These are phyloP conservation scores for Gigaspora rosea DNA, from an alignment of 192 early-diverging fungal genomes.

Conservation along the genomic window DNA sequence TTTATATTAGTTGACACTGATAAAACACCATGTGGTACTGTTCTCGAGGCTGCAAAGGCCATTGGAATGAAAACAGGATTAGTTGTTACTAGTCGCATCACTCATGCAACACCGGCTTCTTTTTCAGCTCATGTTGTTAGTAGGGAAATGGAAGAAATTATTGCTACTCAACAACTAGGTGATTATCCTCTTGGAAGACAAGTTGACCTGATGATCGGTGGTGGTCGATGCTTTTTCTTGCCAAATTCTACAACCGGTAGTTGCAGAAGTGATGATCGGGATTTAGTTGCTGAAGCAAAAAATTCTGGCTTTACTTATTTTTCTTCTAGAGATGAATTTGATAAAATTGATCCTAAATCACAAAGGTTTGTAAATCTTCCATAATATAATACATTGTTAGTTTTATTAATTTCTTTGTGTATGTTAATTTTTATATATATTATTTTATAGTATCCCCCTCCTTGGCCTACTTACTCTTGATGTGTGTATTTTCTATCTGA, in stretches of 20 bases:
- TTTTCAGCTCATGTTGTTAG: conserved; percentile 81
- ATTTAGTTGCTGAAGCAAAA: conserved; percentile 62
- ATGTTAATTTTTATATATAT: not conserved
- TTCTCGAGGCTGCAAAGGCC: conserved; percentile 92
- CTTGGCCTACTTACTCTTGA: conserved; percentile 78
- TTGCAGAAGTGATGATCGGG: conserved; percentile 76
- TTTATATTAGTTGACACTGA: conserved; percentile 56
- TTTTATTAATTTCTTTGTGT: not conserved
- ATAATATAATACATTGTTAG: not conserved
- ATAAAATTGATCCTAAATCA: conserved; percentile 42
- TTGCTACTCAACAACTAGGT: conserved; percentile 90
- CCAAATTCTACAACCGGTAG: conserved; percentile 62
- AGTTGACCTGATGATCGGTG: conserved; percentile 90
- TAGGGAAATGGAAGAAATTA: conserved; percentile 81
- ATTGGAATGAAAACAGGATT: conserved; percentile 83
- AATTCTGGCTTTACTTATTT: conserved; percentile 66
- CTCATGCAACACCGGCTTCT: conserved; percentile 86
- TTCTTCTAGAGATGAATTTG: conserved; percentile 62
- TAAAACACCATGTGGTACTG: conserved; percentile 80
- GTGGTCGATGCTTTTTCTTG: conserved; percentile 88
- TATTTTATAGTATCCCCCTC: conserved; percentile 52
- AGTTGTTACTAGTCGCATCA: conserved; percentile 92
- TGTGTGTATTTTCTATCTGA: conserved; percentile 30
- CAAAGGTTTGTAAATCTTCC: not conserved
- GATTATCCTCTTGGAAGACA: conserved; percentile 80